Base-by-base conservation (phyloP, 1,284 basidiomycete genomes). In the Schizophyllum amplum region DNA sequence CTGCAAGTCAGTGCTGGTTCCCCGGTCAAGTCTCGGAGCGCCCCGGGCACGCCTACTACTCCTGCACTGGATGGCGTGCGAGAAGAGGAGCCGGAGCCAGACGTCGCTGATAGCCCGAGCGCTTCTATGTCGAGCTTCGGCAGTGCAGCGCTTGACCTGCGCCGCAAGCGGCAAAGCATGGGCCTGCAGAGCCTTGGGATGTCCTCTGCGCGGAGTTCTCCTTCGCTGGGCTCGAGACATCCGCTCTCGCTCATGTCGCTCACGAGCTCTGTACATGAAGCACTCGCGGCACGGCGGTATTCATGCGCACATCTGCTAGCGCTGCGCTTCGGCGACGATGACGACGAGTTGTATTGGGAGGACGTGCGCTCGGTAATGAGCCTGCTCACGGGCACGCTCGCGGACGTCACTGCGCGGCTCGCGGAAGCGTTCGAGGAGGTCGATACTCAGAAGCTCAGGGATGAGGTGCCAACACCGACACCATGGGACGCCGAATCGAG, bases 261-360 rank as follows among this genome's bases (percentile, higher is more conserved):
- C 4, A 75, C 78, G 24, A 72, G 78, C 24, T 24, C 24, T 20
- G 75, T 91, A 0, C 81, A 86, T 55, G 76, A 75, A 23, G 84
- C 88, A 0, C 62, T 90, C 7, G 76, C 82, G 3, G 79, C 87
- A 4, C 87, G 85, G 62, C 78, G 89, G 13, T 90, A 87, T 62
- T 78, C 89, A 0, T 87, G 84, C 59, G 79, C 90, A 0, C 86
- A 92, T 65, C 73, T 92, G 1, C 75, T 92, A 1, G 88, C 89
- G 4, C 68, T 92, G 42, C 77, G 88, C 4, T 92, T 91, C 64
- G 73, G 69, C 51, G 79, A 80, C 51, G 76, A 80, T 50, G 80
- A 78, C 21, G 86, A 87, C 60, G 83, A 86, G 60, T 71, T 73
- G 5, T 92, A 92, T 64, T 92, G 88, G 88, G 88, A 90, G 62